phyloP scores from a whole-genome alignment of 73 alveolate species.

The Halteria grandinella region DNA sequence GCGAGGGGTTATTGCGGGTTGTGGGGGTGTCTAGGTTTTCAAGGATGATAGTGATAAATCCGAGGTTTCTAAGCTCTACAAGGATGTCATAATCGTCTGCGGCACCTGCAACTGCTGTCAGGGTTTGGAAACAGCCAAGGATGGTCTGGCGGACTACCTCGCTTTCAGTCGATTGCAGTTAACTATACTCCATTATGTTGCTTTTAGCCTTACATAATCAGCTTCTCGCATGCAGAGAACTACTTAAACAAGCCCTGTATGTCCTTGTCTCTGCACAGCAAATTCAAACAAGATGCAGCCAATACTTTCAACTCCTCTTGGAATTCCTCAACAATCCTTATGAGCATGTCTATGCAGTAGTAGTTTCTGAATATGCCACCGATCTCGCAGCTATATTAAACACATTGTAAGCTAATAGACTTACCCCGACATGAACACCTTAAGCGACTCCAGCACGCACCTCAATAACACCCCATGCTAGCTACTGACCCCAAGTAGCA shows the following conservation, averaged over 20 bases:
- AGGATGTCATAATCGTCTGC: constrained; percentile 65
- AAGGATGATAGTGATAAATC: constrained; percentile 45
- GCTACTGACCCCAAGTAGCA: constrained; percentile 61
- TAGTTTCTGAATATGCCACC: constrained; percentile 44
- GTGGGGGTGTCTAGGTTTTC: too few relatives aligned
- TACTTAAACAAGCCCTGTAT: constrained; percentile 27
- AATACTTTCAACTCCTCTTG: constrained; percentile 58
- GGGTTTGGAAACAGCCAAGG: constrained; percentile 58
- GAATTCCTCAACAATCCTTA: constrained; percentile 60
- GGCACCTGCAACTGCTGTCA: constrained; percentile 9
- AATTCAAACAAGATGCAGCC: constrained; percentile 49
- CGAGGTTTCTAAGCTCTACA: constrained; percentile 60
- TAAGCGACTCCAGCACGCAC: constrained; percentile 59
- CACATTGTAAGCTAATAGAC: neutral
- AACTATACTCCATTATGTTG: neutral
- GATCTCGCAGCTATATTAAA: constrained; percentile 1
- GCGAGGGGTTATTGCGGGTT: constrained; percentile 54
- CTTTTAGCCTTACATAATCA: constrained; percentile 46
- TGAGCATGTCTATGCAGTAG: constrained; percentile 42
- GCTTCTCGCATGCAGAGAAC: constrained; percentile 32
- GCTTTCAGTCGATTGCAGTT: constrained; percentile 2
- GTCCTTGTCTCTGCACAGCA: constrained; percentile 52
- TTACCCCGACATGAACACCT: constrained; percentile 48
- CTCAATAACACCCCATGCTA: constrained; percentile 63
- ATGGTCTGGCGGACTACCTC: constrained; percentile 56